Evolutionary conservation across 108 stramenopile species (phyloP).

Genomic region (Mediolabrus comicus): DNA sequence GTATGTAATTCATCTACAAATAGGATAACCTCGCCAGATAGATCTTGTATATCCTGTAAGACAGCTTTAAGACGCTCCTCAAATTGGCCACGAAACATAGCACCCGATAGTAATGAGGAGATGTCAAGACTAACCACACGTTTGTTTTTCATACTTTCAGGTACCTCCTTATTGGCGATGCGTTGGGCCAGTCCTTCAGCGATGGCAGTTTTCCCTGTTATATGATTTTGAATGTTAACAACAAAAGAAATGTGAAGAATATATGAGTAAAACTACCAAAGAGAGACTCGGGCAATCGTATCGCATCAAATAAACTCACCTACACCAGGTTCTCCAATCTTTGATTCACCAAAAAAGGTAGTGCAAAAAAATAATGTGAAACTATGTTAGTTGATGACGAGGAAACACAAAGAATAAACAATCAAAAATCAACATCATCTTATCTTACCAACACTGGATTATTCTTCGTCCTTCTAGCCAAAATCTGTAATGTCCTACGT

Average conservation of each 20-base stretch:
- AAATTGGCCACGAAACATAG: constrained; percentile 98
- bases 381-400: too few relatives aligned
- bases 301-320: constrained; percentile 22
- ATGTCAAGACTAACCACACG: constrained; percentile 95
- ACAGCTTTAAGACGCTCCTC: constrained; percentile 99
- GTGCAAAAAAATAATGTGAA: too few relatives aligned
- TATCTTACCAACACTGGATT: constrained; percentile 97
- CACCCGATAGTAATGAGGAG: constrained; percentile 97
- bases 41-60: constrained; percentile 92
- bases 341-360: too few relatives aligned
- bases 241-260: too few relatives aligned
- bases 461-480: constrained; percentile 96
- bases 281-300: background rate
- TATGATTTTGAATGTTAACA: too few relatives aligned
- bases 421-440: too few relatives aligned
- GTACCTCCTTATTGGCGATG: constrained; percentile 48
- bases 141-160: constrained; percentile 46
- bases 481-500: constrained; percentile 93
- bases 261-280: background rate
- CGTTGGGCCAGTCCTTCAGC: constrained; percentile 92
- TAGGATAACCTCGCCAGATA: constrained; percentile 92
- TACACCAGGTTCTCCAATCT: constrained; percentile 99
- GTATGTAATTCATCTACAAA: constrained; percentile 99
- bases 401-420: too few relatives aligned
- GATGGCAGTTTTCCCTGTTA: constrained; percentile 91